Conservation (phyloP, 352 stramenopile species). For the Phytophthora pistaciae region DNA sequence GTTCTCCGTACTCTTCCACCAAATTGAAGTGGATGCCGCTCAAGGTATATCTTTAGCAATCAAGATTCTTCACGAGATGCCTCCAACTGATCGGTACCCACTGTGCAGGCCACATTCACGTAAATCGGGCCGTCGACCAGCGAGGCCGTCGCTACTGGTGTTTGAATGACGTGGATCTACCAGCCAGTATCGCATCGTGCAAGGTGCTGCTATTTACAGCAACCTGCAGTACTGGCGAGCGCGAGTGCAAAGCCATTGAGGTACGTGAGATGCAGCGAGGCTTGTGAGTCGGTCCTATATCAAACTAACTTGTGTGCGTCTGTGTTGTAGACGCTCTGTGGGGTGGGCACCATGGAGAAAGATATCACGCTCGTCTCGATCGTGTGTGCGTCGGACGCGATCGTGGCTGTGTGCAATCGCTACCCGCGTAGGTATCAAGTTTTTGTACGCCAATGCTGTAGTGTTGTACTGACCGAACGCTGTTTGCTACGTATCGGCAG, state of each 20-base stretch:
- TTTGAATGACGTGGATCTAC: constrained; percentile 2
- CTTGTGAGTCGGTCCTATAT: background rate
- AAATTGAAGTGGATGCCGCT: constrained; percentile 7
- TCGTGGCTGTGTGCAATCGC: constrained; percentile 4
- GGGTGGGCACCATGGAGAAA: constrained; percentile 1
- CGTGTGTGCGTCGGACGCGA: constrained; percentile 4
- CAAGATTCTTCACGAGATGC: background rate
- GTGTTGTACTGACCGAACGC: background rate
- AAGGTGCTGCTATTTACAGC: constrained; percentile 2
- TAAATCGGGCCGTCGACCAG: background rate
- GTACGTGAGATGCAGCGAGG: background rate
- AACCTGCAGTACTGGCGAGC: constrained; percentile 1
- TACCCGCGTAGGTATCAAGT: constrained; percentile 1
- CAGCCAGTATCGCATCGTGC: background rate
- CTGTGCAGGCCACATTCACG: constrained; percentile 1
- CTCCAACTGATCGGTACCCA: background rate
- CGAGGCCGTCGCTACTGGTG: background rate
- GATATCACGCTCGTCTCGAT: constrained; percentile 11
- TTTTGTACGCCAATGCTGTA: background rate
- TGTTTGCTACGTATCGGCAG: constrained; percentile 2
- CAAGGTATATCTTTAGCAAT: constrained; percentile 3
- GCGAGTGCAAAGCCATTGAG: constrained; percentile 15
- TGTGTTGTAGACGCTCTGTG: background rate
- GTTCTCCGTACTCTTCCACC: constrained; percentile 7
- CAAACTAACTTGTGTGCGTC: background rate